Evolutionary conservation across 1,139 yeast genomes (phyloP), one percentile per base, ranked within the genome.

Genomic region (Saccharomyces hybrid): DNA sequence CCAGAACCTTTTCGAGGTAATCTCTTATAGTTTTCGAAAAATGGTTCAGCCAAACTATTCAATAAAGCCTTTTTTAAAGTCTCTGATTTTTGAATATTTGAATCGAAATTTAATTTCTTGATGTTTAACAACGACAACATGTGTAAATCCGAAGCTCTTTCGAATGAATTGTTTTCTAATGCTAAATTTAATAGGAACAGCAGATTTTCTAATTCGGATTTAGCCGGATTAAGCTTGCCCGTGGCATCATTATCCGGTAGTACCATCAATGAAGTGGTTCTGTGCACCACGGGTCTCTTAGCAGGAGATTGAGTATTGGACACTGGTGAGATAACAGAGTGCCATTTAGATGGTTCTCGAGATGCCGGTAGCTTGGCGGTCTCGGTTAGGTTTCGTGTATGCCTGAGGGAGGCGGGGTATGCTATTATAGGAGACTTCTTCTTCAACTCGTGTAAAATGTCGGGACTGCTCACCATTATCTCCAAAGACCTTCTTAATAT

Each of bases 401-500:
- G 57, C 11, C 34, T 27, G 25, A 49, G 42, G 5, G 13, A n/a
- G 31, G 28, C 2, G 6, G 23, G 29, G 9, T 38, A 38, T 38
- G 42, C 42, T 38, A 38, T 38, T 38, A 38, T 11, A 11, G 42
- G 42, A 8, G 42, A 14, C 42, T 38, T 38, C 11, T 38, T 38
- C 25, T 38, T 38, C 13, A 38, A 16, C 42, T 38, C 42, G 13
- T 38, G 42, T 48, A 62, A 49, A 53, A 63, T 57, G n/a, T 58
- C 55, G 2, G 67, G 66, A 51, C 62, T 62, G 26, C 60, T 57
- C 38, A 66, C 62, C 55, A 66, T 57, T 26, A 88, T 84, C 66
- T 87, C 88, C 53, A 88, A 71, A 6, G 93, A 84, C 58, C 95
- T 73, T 62, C 84, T 86, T 62, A 88, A 74, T n/a, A 87, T 90